Conservation (phyloP, 768 basidiomycete genomes). For the Imleria badia region DNA sequence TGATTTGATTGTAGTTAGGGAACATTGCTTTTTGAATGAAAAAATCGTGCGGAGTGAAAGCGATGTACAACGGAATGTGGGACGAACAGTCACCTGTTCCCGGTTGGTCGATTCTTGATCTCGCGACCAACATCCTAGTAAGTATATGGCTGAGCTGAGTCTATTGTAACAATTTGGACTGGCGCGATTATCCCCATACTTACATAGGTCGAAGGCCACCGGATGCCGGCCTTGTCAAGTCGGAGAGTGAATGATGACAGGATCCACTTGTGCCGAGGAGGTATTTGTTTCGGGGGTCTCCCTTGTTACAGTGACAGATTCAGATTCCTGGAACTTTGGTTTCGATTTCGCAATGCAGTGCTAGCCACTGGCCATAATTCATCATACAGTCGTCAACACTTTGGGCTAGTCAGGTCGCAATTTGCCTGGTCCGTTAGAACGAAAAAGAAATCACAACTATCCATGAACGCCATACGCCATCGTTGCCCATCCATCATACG, state of each 20-base stretch:
- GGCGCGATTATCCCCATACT: too few species aligned
- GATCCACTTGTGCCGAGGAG: too few species aligned
- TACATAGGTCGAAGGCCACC: neutral
- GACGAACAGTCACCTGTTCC: neutral
- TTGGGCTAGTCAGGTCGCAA: neutral
- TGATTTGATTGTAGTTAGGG: slow-evolving; percentile 18
- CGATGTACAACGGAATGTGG: neutral
- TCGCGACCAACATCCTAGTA: neutral
- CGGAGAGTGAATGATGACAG: slow-evolving; percentile 7
- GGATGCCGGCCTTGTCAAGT: neutral
- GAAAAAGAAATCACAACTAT: neutral
- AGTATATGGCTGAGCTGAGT: neutral
- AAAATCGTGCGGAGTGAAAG: neutral
- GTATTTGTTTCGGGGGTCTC: too few species aligned
- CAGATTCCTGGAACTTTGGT: neutral
- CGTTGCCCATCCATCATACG: neutral
- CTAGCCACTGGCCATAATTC: neutral
- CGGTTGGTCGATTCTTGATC: neutral
- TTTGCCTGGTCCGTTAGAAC: neutral
- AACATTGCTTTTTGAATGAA: slow-evolving; percentile 14
- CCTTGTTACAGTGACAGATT: slow-evolving; percentile 10
- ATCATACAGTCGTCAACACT: neutral
- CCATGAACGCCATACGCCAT: neutral
- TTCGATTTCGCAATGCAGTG: slow-evolving; percentile 3
- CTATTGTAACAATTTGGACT: too few species aligned